Conservation (phyloP, 2,329 filamentous ascomycete genomes). For the Drechslerella stenobrocha region DNA sequence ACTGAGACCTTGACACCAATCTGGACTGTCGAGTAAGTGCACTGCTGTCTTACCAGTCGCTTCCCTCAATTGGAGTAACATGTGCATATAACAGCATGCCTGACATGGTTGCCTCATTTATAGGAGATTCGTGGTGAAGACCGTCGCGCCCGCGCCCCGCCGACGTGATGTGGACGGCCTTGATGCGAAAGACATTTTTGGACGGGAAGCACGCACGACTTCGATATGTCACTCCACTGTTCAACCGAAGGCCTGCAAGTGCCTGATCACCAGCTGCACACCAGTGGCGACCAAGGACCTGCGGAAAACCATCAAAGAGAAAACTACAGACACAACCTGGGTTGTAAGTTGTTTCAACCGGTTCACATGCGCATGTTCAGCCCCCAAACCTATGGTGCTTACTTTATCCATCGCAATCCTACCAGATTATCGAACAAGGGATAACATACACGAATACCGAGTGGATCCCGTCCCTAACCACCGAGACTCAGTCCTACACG, state of each 20-base stretch:
- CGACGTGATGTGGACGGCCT: constrained; percentile 3
- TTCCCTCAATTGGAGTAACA: neutral
- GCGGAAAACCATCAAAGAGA: constrained; percentile 15
- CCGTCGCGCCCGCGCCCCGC: constrained; percentile 6
- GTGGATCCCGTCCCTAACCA: neutral
- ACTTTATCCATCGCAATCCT: neutral
- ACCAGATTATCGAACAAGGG: neutral
- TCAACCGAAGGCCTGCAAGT: constrained; percentile 28
- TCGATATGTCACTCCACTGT: constrained; percentile 27
- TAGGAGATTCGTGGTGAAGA: constrained; percentile 24
- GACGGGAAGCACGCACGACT: constrained; percentile 11
- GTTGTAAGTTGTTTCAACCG: neutral
- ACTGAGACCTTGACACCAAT: constrained; percentile 15
- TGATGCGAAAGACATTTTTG: constrained; percentile 16
- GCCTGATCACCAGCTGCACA: constrained; percentile 11
- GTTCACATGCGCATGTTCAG: neutral
- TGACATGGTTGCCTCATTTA: neutral
- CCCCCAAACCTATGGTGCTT: constrained; percentile 2
- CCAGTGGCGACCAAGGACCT: constrained; percentile 14
- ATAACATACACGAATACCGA: constrained; percentile 10
- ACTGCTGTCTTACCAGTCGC: neutral
- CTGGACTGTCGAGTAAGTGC: constrained; percentile 22
- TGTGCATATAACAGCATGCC: neutral
- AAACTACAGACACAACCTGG: neutral
- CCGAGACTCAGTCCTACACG: neutral